phyloP scores from a whole-genome alignment of 1,139 yeast genomes.

The Wickerhamomyces sp. region DNA sequence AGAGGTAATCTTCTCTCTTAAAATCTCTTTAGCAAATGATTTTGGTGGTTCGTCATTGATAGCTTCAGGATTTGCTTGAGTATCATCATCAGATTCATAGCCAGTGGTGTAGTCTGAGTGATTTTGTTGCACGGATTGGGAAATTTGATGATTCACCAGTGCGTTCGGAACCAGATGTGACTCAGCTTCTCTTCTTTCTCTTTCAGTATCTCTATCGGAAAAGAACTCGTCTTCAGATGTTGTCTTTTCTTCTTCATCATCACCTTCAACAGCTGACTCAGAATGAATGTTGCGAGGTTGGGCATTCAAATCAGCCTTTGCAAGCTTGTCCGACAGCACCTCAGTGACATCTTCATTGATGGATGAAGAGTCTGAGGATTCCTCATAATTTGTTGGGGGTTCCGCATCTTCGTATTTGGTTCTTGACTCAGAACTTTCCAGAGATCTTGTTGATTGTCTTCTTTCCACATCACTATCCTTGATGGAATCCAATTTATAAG shows the following conservation, averaged over 20 bases:
- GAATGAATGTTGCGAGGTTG: constrained; percentile 7
- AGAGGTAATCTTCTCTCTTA: neutral
- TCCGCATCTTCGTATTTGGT: constrained; percentile 2
- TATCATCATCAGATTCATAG: constrained; percentile 24
- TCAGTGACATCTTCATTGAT: constrained; percentile 3
- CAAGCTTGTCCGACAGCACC: constrained; percentile 13
- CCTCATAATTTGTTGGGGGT: constrained; percentile 2
- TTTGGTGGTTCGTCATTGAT: constrained; percentile 3
- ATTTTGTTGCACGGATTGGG: constrained; percentile 1
- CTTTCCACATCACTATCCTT: neutral
- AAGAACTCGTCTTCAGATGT: constrained; percentile 18
- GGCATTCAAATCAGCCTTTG: constrained; percentile 9
- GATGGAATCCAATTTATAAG: too few relatives aligned
- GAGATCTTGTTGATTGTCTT: neutral
- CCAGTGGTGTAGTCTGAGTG: constrained; percentile 25
- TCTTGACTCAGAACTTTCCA: too few relatives aligned
- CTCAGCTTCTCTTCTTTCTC: constrained; percentile 11
- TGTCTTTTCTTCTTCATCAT: constrained; percentile 22
- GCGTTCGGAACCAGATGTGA: constrained; percentile 8
- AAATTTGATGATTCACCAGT: constrained; percentile 1
- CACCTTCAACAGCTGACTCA: constrained; percentile 25
- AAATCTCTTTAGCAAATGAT: constrained; percentile 1
- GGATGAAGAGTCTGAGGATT: constrained; percentile 1
- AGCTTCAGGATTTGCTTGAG: constrained; percentile 12
- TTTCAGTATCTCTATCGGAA: constrained; percentile 13